Percentiles rank a stretch among this genome's conserved stretches.
Evolutionary conservation across 2,329 filamentous ascomycete genomes (phyloP).

Genomic region (Neofusicoccum laricinum): DNA sequence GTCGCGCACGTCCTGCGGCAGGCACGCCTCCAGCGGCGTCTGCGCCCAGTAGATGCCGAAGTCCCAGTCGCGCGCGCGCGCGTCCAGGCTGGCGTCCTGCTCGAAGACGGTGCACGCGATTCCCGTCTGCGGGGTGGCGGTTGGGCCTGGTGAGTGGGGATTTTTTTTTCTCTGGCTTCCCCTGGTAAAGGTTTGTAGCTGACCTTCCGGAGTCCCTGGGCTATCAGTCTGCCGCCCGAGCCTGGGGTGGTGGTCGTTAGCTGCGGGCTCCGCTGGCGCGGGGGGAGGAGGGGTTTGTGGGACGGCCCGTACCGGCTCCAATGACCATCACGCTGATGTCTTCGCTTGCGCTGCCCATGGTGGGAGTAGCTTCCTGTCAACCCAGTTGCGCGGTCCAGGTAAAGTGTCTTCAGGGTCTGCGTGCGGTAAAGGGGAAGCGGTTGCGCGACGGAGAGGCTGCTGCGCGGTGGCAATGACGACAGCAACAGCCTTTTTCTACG

Average conservation of each 20-base stretch:
- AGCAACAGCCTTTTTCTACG: no score
- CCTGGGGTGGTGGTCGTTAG: conserved; percentile 26
- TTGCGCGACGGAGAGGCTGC: neutral
- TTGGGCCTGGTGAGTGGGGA: no score
- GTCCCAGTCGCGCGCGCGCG: conserved; percentile 57
- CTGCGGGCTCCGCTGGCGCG: conserved; percentile 31
- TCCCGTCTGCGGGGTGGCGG: conserved; percentile 26
- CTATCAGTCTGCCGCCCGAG: conserved; percentile 41
- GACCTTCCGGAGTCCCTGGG: conserved; percentile 42
- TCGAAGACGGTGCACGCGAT: conserved; percentile 55
- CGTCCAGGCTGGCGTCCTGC: conserved; percentile 46
- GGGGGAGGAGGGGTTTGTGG: neutral
- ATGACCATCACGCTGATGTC: conserved; percentile 15
- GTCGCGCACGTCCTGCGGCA: conserved; percentile 53
- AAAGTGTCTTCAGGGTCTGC: neutral
- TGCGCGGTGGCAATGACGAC: no score
- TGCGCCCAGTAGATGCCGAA: conserved; percentile 63
- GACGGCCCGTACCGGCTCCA: conserved; percentile 10
- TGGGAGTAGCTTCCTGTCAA: neutral
- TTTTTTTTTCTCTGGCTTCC: no score
- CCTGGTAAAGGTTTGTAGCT: no score
- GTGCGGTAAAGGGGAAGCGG: neutral
- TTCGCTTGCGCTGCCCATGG: conserved; percentile 5
- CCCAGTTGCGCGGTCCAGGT: neutral
- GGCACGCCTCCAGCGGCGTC: conserved; percentile 8